Conservation (phyloP, 495 filamentous ascomycete genomes). For the Penicillium herquei region DNA sequence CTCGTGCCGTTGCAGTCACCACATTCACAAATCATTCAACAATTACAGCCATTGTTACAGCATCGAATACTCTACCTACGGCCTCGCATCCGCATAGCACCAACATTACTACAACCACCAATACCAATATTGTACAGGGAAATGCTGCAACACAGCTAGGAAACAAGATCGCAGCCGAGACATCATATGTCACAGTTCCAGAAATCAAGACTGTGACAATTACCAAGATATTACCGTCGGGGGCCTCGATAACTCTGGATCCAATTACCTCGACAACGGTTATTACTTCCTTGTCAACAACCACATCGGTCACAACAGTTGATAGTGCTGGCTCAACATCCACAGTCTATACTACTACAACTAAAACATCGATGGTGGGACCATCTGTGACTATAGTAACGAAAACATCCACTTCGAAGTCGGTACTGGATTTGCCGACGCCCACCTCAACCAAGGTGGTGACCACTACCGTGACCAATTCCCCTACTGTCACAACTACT, state of each 20-base stretch:
- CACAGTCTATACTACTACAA: background rate
- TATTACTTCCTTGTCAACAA: constrained; percentile 1
- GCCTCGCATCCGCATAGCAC: no score
- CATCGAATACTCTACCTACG: background rate
- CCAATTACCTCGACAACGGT: background rate
- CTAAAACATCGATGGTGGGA: background rate
- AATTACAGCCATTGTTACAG: background rate
- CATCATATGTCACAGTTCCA: background rate
- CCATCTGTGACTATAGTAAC: background rate
- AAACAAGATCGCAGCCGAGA: no score
- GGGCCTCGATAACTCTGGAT: background rate
- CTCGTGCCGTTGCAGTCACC: background rate
- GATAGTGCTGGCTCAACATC: background rate
- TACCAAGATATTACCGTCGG: background rate
- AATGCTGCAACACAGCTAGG: no score
- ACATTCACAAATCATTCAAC: background rate
- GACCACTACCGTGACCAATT: background rate
- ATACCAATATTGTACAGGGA: background rate
- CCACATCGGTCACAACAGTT: background rate
- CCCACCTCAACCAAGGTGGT: background rate
- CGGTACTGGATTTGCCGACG: background rate
- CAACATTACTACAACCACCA: background rate
- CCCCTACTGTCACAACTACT: constrained; percentile 3
- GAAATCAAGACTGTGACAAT: background rate
- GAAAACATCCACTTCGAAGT: background rate